Conservation (phyloP, 768 basidiomycete genomes). For the Rhodotorula babjevae region DNA sequence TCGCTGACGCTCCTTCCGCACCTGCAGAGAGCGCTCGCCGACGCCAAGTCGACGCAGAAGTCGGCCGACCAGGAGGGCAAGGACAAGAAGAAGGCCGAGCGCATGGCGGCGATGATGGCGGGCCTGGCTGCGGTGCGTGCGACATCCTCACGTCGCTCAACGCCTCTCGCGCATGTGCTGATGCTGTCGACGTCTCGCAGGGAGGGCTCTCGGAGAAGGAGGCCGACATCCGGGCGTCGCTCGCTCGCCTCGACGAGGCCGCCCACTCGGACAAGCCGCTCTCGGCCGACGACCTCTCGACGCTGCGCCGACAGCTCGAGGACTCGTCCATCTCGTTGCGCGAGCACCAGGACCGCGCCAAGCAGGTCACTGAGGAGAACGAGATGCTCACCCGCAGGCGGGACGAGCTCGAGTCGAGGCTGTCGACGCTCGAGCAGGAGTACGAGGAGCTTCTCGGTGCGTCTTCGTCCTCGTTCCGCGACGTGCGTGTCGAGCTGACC, state of each 20-base stretch:
- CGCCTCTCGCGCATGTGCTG: background rate
- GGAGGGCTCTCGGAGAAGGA: slow-evolving; percentile 95
- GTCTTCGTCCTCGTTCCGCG: slow-evolving; percentile 41
- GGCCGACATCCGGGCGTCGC: slow-evolving; percentile 77
- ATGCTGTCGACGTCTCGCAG: slow-evolving; percentile 49
- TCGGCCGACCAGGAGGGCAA: slow-evolving; percentile 88
- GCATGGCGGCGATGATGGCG: slow-evolving; percentile 99
- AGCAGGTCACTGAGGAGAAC: slow-evolving; percentile 86
- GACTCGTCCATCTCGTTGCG: slow-evolving; percentile 80
- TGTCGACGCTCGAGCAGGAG: slow-evolving; percentile 77
- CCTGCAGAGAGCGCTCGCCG: slow-evolving; percentile 60
- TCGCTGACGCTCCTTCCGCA: background rate
- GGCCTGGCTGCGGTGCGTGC: slow-evolving; percentile 83
- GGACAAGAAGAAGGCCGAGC: slow-evolving; percentile 98
- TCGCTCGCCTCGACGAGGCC: slow-evolving; percentile 76
- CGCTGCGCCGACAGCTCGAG: slow-evolving; percentile 78
- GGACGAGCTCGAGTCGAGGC: slow-evolving; percentile 79
- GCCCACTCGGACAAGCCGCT: slow-evolving; percentile 55
- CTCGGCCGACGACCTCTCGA: slow-evolving; percentile 68
- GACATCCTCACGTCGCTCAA: background rate
- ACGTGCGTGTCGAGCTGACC: background rate
- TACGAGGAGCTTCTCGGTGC: slow-evolving; percentile 93
- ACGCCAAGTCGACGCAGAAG: slow-evolving; percentile 74
- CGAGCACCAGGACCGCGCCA: slow-evolving; percentile 81
- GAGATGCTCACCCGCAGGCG: slow-evolving; percentile 74